phyloP scores from a whole-genome alignment of 306 rosid genomes.

The Begonia loranthoides region DNA sequence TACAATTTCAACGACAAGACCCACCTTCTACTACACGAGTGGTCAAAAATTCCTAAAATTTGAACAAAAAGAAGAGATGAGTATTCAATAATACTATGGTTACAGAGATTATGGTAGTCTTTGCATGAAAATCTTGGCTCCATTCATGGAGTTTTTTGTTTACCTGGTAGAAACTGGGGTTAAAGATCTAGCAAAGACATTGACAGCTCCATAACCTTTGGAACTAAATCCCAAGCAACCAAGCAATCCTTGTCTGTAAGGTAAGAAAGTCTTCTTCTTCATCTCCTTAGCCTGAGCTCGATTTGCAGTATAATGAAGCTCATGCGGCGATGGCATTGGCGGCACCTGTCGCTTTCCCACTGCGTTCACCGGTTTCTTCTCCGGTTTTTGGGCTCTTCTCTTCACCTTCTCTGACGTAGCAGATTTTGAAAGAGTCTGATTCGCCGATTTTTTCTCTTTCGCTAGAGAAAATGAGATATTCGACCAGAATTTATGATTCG shows the following conservation, averaged over 20 bases:
- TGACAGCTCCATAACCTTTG: slow-evolving; percentile 90
- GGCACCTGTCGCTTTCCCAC: slow-evolving; percentile 70
- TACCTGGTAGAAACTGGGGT: slow-evolving; percentile 95
- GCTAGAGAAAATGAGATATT: slow-evolving; percentile 52
- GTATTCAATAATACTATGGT: too few species aligned
- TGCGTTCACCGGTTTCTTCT: slow-evolving; percentile 44
- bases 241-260: slow-evolving; percentile 77
- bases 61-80: too few species aligned
- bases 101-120: too few species aligned
- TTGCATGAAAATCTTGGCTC: too few species aligned
- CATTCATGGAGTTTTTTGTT: neutral
- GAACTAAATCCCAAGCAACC: slow-evolving; percentile 97
- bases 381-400: slow-evolving; percentile 15
- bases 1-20: too few species aligned
- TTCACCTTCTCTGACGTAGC: slow-evolving; percentile 18
- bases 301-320: slow-evolving; percentile 80
- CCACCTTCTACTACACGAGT: too few species aligned
- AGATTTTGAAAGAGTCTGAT: slow-evolving; percentile 3
- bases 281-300: slow-evolving; percentile 88
- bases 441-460: slow-evolving; percentile 52
- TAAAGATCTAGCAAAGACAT: slow-evolving; percentile 87
- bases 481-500: slow-evolving; percentile 76
- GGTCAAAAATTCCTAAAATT: too few species aligned
- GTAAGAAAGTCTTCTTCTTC: slow-evolving; percentile 89
- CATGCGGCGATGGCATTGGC: slow-evolving; percentile 75